Evolutionary conservation across 108 stramenopile species (phyloP).

Genomic region (Fragilaria radians): DNA sequence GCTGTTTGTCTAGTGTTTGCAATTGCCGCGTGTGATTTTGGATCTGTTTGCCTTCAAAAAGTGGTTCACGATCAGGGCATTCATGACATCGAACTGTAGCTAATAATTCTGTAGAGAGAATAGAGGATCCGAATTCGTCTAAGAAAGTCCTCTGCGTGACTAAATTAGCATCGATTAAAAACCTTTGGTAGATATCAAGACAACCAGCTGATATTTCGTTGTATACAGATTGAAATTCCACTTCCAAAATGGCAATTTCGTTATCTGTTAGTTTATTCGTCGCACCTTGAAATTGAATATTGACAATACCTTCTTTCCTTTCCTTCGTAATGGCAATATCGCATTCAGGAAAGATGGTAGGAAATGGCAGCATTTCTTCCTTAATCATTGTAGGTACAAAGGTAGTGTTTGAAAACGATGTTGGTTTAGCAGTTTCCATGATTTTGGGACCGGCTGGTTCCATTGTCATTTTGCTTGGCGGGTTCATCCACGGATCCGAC

Average conservation of each 20-base stretch:
- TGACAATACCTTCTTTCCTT: too few species aligned
- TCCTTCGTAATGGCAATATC: not conserved
- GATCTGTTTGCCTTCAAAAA: too few species aligned
- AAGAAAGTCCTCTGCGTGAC: not conserved
- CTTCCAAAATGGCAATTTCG: not conserved
- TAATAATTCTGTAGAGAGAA: not conserved
- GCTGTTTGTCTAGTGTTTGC: too few species aligned
- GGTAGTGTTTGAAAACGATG: not conserved
- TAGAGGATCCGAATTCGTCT: not conserved
- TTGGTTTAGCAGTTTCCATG: not conserved
- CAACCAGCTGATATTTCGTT: conserved; percentile 4
- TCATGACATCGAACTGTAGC: not conserved
- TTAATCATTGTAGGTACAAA: not conserved
- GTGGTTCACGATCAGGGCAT: not conserved
- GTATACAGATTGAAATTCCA: not conserved
- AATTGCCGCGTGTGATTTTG: too few species aligned
- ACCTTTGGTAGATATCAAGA: conserved; percentile 3
- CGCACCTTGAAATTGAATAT: not conserved
- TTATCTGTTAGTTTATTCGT: not conserved
- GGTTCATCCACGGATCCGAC: too few species aligned
- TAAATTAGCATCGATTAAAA: not conserved
- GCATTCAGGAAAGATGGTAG: not conserved
- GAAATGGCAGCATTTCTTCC: not conserved
- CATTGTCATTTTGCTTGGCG: too few species aligned
- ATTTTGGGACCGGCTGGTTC: not conserved